Evolutionary conservation across 2,329 filamentous ascomycete species (phyloP).

Genomic region (Aspergillus niger): DNA sequence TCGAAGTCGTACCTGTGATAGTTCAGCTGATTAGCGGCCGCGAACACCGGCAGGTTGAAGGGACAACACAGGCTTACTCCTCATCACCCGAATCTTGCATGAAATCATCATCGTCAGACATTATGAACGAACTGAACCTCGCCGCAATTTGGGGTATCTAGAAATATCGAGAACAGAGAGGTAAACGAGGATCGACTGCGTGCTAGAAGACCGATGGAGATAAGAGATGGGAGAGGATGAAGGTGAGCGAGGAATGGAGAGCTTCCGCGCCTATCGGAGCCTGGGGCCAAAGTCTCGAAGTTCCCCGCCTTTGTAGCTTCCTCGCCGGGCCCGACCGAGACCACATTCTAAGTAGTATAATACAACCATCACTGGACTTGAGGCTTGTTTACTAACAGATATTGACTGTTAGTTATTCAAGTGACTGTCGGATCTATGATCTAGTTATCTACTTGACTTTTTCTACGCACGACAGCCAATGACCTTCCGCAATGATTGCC

Average conservation of each 20-base stretch:
- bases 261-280: constrained; percentile 24
- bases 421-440: too few species aligned
- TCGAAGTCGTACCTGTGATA: constrained; percentile 82
- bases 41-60: not conserved
- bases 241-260: constrained; percentile 7
- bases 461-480: too few species aligned
- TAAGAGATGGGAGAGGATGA: not conserved
- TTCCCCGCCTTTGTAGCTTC: constrained; percentile 16
- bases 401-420: not conserved
- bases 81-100: constrained; percentile 91
- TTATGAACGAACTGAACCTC: constrained; percentile 36
- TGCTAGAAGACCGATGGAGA: not conserved
- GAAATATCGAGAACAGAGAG: not conserved
- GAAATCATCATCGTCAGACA: constrained; percentile 87
- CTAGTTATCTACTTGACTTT: too few species aligned
- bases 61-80: constrained; percentile 58
- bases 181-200: not conserved
- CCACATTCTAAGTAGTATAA: not conserved
- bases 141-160: not conserved
- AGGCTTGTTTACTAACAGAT: not conserved
- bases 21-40: constrained; percentile 27
- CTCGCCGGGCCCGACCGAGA: constrained; percentile 2
- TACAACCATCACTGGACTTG: not conserved
- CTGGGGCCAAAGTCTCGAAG: constrained; percentile 9
- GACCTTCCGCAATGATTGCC: too few species aligned